phyloP scores from a whole-genome alignment of 148 eudicot genomes.

The Simmondsia chinensis region DNA sequence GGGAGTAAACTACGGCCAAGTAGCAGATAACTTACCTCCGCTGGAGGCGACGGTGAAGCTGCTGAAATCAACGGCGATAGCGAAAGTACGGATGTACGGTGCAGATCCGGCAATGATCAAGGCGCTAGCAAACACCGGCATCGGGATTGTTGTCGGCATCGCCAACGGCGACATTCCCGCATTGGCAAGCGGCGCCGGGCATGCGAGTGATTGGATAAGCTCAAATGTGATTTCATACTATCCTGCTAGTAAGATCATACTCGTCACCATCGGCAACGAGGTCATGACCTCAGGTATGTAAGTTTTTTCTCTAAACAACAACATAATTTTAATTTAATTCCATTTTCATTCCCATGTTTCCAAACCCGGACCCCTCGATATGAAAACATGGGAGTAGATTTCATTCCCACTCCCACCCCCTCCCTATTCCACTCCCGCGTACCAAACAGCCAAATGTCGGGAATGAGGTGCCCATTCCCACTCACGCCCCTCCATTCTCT shows the following conservation, averaged over 20 bases:
- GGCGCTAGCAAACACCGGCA: constrained; percentile 67
- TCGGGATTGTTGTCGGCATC: constrained; percentile 64
- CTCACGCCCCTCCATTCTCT: too few species aligned
- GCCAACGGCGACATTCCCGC: constrained; percentile 77
- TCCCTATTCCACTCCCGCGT: too few species aligned
- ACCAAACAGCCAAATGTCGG: too few species aligned
- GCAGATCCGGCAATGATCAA: constrained; percentile 67
- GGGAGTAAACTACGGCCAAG: constrained; percentile 77
- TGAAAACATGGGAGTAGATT: too few species aligned
- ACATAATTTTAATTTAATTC: too few species aligned
- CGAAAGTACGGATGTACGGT: constrained; percentile 74
- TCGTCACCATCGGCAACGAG: constrained; percentile 76
- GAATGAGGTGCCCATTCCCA: too few species aligned
- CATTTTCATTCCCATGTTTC: too few species aligned
- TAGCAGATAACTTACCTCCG: constrained; percentile 88
- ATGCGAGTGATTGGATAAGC: constrained; percentile 68
- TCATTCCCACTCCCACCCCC: too few species aligned
- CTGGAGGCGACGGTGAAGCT: constrained; percentile 59
- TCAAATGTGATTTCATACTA: constrained; percentile 55
- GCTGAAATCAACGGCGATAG: constrained; percentile 44
- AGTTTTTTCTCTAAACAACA: too few species aligned
- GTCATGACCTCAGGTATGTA: constrained; percentile 50
- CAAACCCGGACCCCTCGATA: too few species aligned
- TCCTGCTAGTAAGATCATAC: constrained; percentile 64
- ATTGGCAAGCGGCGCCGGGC: constrained; percentile 63